These are phyloP conservation scores for Trichoderma hamatum DNA, from an alignment of 2,329 filamentous ascomycete species.

Conservation along the genomic window DNA sequence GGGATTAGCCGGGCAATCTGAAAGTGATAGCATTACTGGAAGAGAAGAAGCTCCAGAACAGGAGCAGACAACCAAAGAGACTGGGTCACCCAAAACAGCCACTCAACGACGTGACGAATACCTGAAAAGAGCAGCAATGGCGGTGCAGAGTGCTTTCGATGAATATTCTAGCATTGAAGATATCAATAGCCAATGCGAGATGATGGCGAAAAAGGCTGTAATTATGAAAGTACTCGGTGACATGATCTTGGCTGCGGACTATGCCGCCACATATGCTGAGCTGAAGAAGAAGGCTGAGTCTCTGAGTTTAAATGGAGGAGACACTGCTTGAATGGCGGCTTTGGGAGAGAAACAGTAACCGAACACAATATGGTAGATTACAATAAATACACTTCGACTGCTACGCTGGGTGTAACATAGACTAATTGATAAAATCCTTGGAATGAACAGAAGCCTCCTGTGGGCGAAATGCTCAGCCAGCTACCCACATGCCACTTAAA, in stretches of 20 bases:
- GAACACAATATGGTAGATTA: not conserved
- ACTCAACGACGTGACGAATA: slow-evolving; percentile 53
- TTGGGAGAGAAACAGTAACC: not conserved
- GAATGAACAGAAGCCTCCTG: not conserved
- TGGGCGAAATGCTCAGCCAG: not conserved
- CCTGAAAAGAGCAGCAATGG: slow-evolving; percentile 60
- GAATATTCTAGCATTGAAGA: slow-evolving; percentile 69
- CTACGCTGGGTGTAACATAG: not conserved
- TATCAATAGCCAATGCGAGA: slow-evolving; percentile 70
- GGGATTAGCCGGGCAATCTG: slow-evolving; percentile 65
- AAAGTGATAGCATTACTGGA: not conserved
- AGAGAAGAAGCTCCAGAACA: not conserved
- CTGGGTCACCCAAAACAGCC: not conserved
- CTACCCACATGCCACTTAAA: not conserved
- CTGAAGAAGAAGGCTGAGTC: slow-evolving; percentile 49
- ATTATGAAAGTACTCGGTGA: slow-evolving; percentile 74
- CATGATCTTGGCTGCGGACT: slow-evolving; percentile 64
- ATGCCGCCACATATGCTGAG: slow-evolving; percentile 65
- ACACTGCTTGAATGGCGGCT: not conserved
- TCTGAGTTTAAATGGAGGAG: slow-evolving; percentile 34
- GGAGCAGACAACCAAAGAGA: not conserved
- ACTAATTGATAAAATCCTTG: not conserved
- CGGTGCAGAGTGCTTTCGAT: slow-evolving; percentile 64
- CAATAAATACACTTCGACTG: not conserved
- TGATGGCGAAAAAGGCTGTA: slow-evolving; percentile 79